These are phyloP conservation scores for Apostasia shenzhenica DNA, from an alignment of 106 monocot genomes.

Conservation along the genomic window DNA sequence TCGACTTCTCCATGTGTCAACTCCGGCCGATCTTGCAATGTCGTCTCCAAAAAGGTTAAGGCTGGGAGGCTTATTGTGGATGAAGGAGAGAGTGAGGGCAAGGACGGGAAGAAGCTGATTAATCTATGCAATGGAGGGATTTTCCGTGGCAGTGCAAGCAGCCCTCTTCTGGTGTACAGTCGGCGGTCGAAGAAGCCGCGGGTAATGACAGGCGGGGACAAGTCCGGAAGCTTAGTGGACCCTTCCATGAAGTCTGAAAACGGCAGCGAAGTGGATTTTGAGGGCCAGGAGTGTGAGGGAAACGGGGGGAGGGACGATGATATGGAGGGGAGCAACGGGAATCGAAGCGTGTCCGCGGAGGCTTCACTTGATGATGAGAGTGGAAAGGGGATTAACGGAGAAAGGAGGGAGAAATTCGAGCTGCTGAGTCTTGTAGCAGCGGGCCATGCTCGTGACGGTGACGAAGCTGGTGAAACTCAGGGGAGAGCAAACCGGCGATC, in stretches of 20 bases:
- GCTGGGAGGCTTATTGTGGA: slow-evolving; percentile 28
- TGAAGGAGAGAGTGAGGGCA: slow-evolving; percentile 10
- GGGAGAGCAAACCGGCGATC: slow-evolving; percentile 19
- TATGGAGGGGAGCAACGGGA: neutral
- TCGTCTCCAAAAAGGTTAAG: slow-evolving; percentile 71
- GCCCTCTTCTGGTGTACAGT: slow-evolving; percentile 38
- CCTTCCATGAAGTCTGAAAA: neutral
- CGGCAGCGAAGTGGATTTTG: neutral
- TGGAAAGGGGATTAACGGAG: slow-evolving; percentile 1
- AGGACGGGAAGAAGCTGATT: neutral
- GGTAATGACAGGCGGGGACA: neutral
- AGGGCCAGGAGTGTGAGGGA: slow-evolving; percentile 2
- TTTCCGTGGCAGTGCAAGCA: neutral
- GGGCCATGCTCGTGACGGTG: neutral
- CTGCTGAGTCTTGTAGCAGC: slow-evolving; percentile 30
- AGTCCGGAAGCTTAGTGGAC: slow-evolving; percentile 11
- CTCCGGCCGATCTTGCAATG: slow-evolving; percentile 47
- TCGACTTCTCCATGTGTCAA: slow-evolving; percentile 52
- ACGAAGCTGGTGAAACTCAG: slow-evolving; percentile 12
- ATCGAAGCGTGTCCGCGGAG: neutral
- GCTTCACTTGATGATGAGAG: slow-evolving; percentile 2
- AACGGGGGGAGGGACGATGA: neutral
- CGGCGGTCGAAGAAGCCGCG: slow-evolving; percentile 32
- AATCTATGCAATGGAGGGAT: neutral
- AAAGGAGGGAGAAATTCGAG: slow-evolving; percentile 21